These are phyloP conservation scores for Ilyonectria sp. DNA, from an alignment of 2,329 filamentous ascomycete genomes.

Conservation along the genomic window DNA sequence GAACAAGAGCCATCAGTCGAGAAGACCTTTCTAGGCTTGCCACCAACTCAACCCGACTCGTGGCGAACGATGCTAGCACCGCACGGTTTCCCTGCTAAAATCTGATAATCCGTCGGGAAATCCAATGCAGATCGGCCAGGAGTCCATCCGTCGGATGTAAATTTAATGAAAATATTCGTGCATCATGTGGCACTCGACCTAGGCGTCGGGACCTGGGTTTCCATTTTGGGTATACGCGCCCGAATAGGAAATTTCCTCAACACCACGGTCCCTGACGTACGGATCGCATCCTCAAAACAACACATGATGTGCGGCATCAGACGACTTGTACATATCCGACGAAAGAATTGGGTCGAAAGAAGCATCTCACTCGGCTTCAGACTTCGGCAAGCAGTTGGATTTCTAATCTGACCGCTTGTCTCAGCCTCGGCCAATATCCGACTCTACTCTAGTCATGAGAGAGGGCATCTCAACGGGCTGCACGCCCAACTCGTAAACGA, in stretches of 20 bases:
- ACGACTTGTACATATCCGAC: slow-evolving; percentile 14
- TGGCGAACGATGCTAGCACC: background rate
- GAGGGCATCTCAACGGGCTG: background rate
- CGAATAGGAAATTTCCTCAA: slow-evolving; percentile 7
- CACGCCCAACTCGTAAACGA: background rate
- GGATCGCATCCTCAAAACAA: background rate
- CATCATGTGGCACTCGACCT: background rate
- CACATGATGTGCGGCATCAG: slow-evolving; percentile 12
- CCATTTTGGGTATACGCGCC: background rate
- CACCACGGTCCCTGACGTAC: background rate
- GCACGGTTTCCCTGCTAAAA: background rate
- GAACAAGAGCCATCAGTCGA: background rate
- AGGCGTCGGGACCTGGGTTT: background rate
- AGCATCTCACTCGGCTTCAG: background rate
- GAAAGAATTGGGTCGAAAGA: background rate
- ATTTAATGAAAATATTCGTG: background rate
- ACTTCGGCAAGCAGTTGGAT: background rate
- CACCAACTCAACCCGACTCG: background rate
- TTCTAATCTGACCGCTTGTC: background rate
- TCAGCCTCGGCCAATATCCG: background rate
- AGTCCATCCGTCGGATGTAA: background rate
- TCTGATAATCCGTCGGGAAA: background rate
- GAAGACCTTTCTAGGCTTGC: background rate
- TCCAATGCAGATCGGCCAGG: background rate
- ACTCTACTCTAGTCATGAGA: background rate